phyloP scores from a whole-genome alignment of 1,284 basidiomycete species.

The Apiotrichum siamense region DNA sequence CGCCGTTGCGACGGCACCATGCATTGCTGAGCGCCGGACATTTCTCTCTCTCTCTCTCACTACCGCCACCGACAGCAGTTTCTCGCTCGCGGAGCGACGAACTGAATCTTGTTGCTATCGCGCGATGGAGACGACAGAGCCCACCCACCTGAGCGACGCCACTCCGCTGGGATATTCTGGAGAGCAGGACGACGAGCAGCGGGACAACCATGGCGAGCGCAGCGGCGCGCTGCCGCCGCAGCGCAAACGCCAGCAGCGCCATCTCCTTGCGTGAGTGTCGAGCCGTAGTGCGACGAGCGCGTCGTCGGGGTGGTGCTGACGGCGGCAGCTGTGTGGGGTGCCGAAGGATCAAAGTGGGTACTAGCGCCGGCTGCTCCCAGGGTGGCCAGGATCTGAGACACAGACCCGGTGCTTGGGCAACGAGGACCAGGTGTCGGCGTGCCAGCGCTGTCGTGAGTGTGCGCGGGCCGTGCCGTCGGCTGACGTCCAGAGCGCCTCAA shows the following conservation, averaged over 20 bases:
- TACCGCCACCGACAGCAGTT: no score
- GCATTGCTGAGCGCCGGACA: no score
- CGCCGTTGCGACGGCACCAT: no score
- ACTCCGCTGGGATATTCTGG: neutral
- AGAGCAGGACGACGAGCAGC: neutral
- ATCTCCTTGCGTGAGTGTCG: neutral
- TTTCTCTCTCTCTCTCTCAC: no score
- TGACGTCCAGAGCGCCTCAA: constrained; percentile 3
- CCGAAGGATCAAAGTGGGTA: neutral
- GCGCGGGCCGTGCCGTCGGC: neutral
- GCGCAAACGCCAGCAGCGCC: constrained; percentile 1
- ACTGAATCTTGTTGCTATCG: no score
- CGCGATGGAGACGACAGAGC: neutral
- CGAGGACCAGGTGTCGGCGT: constrained; percentile 3
- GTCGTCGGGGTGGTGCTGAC: neutral
- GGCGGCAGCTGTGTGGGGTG: neutral
- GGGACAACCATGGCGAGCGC: neutral
- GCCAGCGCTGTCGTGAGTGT: constrained; percentile 2
- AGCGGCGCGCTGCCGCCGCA: neutral
- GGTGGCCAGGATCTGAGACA: no score
- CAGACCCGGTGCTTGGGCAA: constrained; percentile 5
- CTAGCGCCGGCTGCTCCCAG: neutral
- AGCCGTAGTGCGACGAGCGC: neutral
- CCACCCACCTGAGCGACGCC: neutral
- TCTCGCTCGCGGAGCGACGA: no score